A percentile compares a stretch with the other conserved stretches of the same genome.
Evolutionary conservation across 768 basidiomycete species (phyloP).

Genomic region (Lentinula raphanica): DNA sequence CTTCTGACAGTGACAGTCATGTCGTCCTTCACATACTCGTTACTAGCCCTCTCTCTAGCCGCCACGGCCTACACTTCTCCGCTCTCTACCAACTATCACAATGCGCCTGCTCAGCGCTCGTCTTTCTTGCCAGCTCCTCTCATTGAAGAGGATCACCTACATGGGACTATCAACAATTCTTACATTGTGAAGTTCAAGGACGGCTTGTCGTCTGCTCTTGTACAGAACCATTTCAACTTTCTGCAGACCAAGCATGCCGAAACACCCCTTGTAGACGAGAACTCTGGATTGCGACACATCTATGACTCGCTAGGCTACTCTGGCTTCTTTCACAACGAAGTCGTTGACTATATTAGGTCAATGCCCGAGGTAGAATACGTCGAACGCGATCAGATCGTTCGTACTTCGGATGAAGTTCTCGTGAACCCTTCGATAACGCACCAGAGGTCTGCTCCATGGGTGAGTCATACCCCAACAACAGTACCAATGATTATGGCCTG

Average conservation of each 20-base stretch:
- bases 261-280: constrained; percentile 44
- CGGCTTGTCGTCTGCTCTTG: constrained; percentile 45
- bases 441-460: constrained; percentile 84
- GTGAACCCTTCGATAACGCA: constrained; percentile 14
- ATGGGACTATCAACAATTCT: constrained; percentile 80
- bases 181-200: constrained; percentile 91
- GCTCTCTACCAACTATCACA: constrained; percentile 41
- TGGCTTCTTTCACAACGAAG: constrained; percentile 65
- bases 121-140: constrained; percentile 59
- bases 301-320: constrained; percentile 84
- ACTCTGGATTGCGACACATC: constrained; percentile 63
- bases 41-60: constrained; percentile 36
- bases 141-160: constrained; percentile 51
- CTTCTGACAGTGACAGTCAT: constrained; percentile 1
- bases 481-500: constrained; percentile 6
- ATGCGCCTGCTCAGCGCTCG: constrained; percentile 26
- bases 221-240: constrained; percentile 77
- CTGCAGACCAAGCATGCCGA: constrained; percentile 57
- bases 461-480: constrained; percentile 32
- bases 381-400: constrained; percentile 93
- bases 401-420: constrained; percentile 46
- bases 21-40: constrained; percentile 23
- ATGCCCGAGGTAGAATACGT: constrained; percentile 90
- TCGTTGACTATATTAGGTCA: constrained; percentile 70
- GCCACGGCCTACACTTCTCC: constrained; percentile 37